Percentiles rank a stretch among this genome's conserved stretches.
phyloP scores from a whole-genome alignment of 371 early-diverging fungal genomes.

The Lichtheimia hyalospora region DNA sequence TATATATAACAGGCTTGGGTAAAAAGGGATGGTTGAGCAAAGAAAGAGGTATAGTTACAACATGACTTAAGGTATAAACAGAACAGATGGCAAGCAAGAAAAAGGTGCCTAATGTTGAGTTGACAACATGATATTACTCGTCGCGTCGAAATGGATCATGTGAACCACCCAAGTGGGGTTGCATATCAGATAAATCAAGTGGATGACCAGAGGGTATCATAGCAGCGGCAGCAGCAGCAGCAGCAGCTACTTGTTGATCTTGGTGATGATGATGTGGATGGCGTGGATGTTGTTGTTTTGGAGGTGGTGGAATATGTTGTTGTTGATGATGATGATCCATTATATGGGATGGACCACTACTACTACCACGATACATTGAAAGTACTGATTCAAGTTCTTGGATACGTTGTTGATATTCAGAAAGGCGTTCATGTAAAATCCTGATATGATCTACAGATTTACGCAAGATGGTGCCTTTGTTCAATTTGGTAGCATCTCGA shows the following conservation, averaged over 20 bases:
- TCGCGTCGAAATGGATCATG: conserved; percentile 29
- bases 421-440: conserved; percentile 57
- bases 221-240: conserved; percentile 12
- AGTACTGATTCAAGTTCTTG: conserved; percentile 65
- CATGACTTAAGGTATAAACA: conserved; percentile 5
- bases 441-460: conserved; percentile 90
- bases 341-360: background rate
- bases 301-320: background rate
- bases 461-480: conserved; percentile 81
- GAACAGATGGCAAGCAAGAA: background rate
- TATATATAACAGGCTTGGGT: background rate
- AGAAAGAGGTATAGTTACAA: background rate
- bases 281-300: background rate
- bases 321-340: no score
- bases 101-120: background rate
- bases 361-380: conserved; percentile 30
- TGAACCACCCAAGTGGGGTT: conserved; percentile 13
- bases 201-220: conserved; percentile 36
- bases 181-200: conserved; percentile 25
- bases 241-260: conserved; percentile 13
- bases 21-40: background rate
- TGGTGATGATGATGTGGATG: conserved; percentile 6
- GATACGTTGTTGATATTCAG: conserved; percentile 59
- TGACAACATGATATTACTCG: conserved; percentile 13
- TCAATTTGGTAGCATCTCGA: conserved; percentile 60